Conservation (phyloP, 148 eudicot genomes). For the Spergularia bocconei region DNA sequence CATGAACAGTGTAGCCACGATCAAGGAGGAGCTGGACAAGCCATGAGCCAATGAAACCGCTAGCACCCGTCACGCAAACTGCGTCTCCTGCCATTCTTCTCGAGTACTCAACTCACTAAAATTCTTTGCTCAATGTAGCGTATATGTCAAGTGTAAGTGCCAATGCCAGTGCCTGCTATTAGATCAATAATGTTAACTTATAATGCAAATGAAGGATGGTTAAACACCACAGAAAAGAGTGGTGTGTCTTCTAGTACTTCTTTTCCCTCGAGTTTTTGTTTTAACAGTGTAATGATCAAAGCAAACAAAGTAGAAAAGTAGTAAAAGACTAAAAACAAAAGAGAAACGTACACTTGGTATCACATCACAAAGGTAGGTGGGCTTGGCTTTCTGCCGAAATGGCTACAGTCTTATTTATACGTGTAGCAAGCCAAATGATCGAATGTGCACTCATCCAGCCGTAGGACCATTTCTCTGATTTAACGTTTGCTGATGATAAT, state of each 20-base stretch:
- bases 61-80: conserved; percentile 88
- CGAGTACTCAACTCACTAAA: neutral
- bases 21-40: conserved; percentile 68
- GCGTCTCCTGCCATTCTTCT: conserved; percentile 31
- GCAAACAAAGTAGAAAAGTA: neutral
- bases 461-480: too few relatives aligned
- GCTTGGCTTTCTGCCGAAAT: neutral
- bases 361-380: neutral
- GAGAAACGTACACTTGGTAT: neutral
- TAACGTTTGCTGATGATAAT: too few relatives aligned
- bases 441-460: too few relatives aligned
- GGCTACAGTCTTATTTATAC: too few relatives aligned
- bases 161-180: neutral
- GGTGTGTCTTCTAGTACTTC: neutral
- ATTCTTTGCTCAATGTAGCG: neutral
- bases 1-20: conserved; percentile 85
- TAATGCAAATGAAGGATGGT: neutral
- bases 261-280: too few relatives aligned
- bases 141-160: neutral
- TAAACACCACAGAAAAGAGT: neutral
- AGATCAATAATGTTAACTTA: too few relatives aligned
- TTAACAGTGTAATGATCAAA: neutral
- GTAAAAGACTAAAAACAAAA: neutral
- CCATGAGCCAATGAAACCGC: conserved; percentile 88
- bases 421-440: too few relatives aligned